Percentiles rank a stretch among this genome's conserved stretches.
Conservation (phyloP, 208 protist species). For the Polymyxa betae region DNA sequence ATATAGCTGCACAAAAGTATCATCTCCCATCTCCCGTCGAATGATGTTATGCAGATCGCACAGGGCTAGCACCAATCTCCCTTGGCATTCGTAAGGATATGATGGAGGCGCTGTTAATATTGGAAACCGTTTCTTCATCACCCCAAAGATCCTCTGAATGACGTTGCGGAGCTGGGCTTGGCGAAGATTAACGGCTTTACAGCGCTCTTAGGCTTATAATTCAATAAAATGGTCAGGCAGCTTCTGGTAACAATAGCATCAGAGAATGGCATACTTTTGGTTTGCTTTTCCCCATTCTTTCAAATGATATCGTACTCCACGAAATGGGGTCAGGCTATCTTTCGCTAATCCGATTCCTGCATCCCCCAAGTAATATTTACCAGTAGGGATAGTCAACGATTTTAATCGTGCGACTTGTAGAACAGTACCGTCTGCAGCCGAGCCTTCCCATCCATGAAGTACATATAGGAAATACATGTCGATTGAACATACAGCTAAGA, state of each 20-base stretch:
- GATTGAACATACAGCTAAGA: neutral
- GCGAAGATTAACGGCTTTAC: constrained; percentile 1
- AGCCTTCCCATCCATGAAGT: neutral
- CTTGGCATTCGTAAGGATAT: constrained; percentile 18
- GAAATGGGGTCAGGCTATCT: constrained; percentile 28
- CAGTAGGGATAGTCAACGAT: neutral
- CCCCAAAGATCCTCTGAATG: constrained; percentile 3
- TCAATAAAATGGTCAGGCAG: no score
- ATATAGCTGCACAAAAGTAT: neutral
- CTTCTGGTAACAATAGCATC: neutral
- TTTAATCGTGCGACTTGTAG: neutral
- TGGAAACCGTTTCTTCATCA: constrained; percentile 25
- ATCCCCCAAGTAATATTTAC: neutral
- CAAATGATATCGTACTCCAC: constrained; percentile 43
- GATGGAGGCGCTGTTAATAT: neutral
- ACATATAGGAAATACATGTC: neutral
- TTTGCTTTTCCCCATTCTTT: constrained; percentile 27
- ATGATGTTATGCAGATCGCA: constrained; percentile 44
- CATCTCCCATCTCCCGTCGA: neutral
- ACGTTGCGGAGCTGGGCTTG: neutral
- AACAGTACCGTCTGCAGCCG: neutral
- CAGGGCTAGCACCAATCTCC: neutral
- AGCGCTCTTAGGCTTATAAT: neutral
- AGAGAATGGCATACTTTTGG: neutral
- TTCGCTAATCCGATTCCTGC: neutral